Base-by-base conservation (phyloP, 805 yeast genomes). In the Ogataea ramenticola region DNA sequence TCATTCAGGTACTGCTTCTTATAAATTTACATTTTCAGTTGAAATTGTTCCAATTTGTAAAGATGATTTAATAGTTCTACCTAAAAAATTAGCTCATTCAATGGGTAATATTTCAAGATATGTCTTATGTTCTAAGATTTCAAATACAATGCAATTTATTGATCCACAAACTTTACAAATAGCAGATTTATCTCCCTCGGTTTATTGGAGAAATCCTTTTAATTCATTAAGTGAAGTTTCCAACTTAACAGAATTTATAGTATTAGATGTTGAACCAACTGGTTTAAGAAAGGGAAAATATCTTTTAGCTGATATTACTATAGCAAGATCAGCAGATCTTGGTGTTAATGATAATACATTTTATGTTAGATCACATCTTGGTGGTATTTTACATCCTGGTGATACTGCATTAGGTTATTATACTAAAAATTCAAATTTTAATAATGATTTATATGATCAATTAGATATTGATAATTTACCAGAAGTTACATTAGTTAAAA, bases 21-120 rank as follows among this genome's bases (percentile, higher is more conserved):
- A 87, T 69, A 93, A 93, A 68, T 93, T 91, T 62, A 75, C 97
- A 7, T 91, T 74, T 60, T 87, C 97, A 19, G 85, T 91, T 37
- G 99, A 93, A 67, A 81, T 93, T 53, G 96, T 86, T 2, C 99
- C 99, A 17, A 80, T 95, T 36, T 93, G 99, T 76, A 86, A 93
- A 65, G 99, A 93, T 60, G 99, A 95, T 62, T 72, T 93, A 54
- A 96, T 93, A 22, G 87, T 91, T 30, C 70, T 93, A 52, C 99
- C 99, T 27, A 82, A 83, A 61, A 84, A 82, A 58, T 64, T 91
- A 53, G 97, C 98, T 7, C 77, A 79, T 49, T 75, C 86, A 15
- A 61, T 87, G 67, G 96, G 98, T 45, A 82, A 82, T 60, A 85
- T 88, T 46, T 72, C 90, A 30, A 80, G 86, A 60, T 68, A 91